Evolutionary conservation across 1,139 yeast species (phyloP).

Genomic region (Pneumocystis canis): DNA sequence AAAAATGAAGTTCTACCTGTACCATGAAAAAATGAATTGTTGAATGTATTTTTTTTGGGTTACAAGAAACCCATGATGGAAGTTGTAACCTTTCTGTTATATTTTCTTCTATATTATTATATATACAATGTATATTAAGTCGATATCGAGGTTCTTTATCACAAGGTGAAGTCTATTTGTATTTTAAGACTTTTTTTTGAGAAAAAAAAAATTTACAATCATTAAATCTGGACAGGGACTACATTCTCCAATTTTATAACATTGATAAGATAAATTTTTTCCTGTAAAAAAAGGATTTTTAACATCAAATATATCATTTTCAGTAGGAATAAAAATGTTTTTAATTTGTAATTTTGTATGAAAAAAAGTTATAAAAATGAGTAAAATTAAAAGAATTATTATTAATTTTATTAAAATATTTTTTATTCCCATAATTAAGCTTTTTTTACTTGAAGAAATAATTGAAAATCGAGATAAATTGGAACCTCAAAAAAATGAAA

Average conservation of each 20-base stretch:
- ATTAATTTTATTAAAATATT: neutral
- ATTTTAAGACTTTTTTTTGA: neutral
- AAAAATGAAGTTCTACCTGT: neutral
- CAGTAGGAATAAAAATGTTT: neutral
- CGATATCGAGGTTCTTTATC: neutral
- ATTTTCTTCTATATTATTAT: neutral
- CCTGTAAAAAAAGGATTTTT: neutral
- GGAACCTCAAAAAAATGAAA: neutral
- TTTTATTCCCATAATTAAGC: neutral
- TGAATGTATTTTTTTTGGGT: neutral
- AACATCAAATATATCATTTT: neutral
- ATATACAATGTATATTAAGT: neutral
- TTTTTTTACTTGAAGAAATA: no score
- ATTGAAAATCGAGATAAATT: no score
- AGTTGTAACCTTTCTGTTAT: neutral
- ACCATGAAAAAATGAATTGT: neutral
- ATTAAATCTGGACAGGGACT: neutral
- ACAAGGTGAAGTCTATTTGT: neutral
- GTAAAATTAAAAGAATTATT: neutral
- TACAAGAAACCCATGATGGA: neutral
- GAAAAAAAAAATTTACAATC: neutral
- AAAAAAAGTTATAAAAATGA: neutral
- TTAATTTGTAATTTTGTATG: neutral
- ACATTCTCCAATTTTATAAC: neutral
- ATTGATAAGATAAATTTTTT: neutral